phyloP scores from a whole-genome alignment of 1,139 yeast species.

The Pichia sp. region DNA sequence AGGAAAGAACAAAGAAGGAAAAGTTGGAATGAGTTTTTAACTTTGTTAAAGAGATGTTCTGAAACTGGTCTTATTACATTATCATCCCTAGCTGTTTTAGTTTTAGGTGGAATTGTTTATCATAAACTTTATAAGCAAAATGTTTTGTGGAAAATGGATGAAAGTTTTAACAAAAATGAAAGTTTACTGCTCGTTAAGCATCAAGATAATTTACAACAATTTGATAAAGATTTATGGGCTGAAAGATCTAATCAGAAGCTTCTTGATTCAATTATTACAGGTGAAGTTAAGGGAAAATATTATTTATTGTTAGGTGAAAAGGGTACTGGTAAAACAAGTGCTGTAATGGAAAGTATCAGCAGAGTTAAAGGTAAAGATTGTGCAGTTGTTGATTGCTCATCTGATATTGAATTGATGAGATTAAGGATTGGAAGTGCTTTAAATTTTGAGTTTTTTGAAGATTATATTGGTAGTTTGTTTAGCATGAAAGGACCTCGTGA shows the following conservation, averaged over 20 bases:
- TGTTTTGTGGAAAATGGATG: conserved; percentile 58
- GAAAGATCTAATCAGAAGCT: conserved; percentile 62
- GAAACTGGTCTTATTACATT: conserved; percentile 75
- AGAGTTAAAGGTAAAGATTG: conserved; percentile 61
- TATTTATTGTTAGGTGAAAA: conserved; percentile 74
- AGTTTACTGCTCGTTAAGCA: conserved; percentile 36
- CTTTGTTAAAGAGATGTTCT: conserved; percentile 45
- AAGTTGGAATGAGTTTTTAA: conserved; percentile 24
- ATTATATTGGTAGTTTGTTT: conserved; percentile 74
- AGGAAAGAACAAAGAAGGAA: conserved; percentile 5
- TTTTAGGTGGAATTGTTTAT: conserved; percentile 64
- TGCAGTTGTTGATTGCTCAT: conserved; percentile 74
- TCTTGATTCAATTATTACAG: conserved; percentile 60
- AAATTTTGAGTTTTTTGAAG: conserved; percentile 70
- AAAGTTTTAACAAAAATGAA: conserved; percentile 64
- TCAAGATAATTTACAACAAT: conserved; percentile 30
- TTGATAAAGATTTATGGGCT: conserved; percentile 51
- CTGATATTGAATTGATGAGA: conserved; percentile 80
- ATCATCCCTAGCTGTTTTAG: conserved; percentile 66
- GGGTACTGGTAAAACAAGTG: conserved; percentile 80
- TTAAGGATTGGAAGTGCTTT: conserved; percentile 71
- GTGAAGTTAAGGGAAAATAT: conserved; percentile 60
- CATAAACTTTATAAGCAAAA: conserved; percentile 57
- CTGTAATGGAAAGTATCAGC: conserved; percentile 64
- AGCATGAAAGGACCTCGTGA: conserved; percentile 85